These are phyloP conservation scores for Paecilomyces sp. DNA, from an alignment of 2,329 filamentous ascomycete species.

Conservation along the genomic window DNA sequence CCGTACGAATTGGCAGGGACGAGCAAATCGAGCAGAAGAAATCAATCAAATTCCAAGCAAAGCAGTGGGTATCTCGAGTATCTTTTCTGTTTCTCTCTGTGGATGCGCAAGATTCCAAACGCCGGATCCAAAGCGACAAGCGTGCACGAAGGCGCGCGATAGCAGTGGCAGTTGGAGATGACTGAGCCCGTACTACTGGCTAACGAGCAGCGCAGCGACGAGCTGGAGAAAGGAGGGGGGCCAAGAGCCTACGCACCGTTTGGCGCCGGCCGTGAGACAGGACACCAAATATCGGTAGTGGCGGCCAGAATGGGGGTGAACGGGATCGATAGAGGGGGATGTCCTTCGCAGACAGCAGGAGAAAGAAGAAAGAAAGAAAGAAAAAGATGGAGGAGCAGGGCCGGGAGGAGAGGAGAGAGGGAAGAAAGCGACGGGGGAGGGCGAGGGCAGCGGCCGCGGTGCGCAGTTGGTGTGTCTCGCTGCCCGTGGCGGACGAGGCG, in stretches of 20 bases:
- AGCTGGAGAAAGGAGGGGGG: conserved; percentile 19
- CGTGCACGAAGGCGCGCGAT: background rate
- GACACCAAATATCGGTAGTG: conserved; percentile 40
- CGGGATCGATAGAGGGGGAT: conserved; percentile 15
- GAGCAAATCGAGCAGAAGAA: conserved; percentile 16
- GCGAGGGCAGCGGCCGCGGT: conserved; percentile 6
- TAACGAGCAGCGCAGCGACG: conserved; percentile 5
- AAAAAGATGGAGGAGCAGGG: conserved; percentile 5
- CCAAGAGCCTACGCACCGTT: conserved; percentile 40
- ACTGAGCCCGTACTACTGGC: conserved; percentile 3
- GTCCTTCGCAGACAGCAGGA: conserved; percentile 6
- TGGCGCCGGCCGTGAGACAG: conserved; percentile 40
- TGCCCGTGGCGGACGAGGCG: conserved; percentile 8
- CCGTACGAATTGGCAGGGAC: conserved; percentile 13
- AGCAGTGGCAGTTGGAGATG: conserved; percentile 6
- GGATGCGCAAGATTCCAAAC: conserved; percentile 18
- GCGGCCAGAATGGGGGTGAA: conserved; percentile 32
- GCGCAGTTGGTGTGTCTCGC: conserved; percentile 10
- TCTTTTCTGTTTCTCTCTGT: conserved; percentile 11
- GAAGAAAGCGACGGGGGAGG: conserved; percentile 8
- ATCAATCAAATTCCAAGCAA: conserved; percentile 18
- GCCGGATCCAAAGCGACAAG: conserved; percentile 12
- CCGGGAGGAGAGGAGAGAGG: conserved; percentile 2
- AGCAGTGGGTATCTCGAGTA: conserved; percentile 27
- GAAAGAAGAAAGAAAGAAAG: conserved; percentile 7